Conservation (phyloP, 768 basidiomycete genomes). For the Podaxis sp. region DNA sequence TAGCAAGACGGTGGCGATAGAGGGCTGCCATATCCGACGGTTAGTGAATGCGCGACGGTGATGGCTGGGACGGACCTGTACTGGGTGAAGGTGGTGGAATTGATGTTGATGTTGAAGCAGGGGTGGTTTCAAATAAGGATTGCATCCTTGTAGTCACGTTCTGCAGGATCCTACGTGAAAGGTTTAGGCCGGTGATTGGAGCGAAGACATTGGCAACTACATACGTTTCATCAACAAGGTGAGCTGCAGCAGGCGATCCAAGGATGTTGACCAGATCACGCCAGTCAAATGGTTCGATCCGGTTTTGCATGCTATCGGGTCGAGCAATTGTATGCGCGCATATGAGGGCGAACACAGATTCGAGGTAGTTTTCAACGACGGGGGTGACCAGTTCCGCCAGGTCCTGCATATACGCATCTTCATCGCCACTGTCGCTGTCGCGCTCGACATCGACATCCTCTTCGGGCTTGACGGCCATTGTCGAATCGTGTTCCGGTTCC, state of each 20-base stretch:
- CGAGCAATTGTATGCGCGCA: conserved; percentile 13
- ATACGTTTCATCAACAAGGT: conserved; percentile 13
- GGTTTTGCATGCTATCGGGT: conserved; percentile 13
- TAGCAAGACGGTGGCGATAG: neutral
- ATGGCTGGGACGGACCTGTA: neutral
- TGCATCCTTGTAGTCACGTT: conserved; percentile 7
- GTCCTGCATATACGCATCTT: conserved; percentile 15
- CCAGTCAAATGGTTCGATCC: conserved; percentile 16
- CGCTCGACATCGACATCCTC: neutral
- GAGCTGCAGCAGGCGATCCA: conserved; percentile 5
- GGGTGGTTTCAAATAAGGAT: conserved; percentile 1
- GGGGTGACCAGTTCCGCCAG: conserved; percentile 5
- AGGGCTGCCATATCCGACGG: neutral
- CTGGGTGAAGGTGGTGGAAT: neutral
- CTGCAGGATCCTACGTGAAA: neutral
- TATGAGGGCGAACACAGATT: conserved; percentile 10
- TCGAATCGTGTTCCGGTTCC: conserved; percentile 15
- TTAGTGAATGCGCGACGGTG: neutral
- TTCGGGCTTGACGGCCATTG: neutral
- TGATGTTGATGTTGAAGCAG: conserved; percentile 4
- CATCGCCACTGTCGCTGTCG: conserved; percentile 19
- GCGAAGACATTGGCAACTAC: neutral
- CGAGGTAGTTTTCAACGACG: conserved; percentile 9
- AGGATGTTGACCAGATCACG: conserved; percentile 9
- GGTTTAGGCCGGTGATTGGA: neutral